Evolutionary conservation across 345 rosid genomes (phyloP).

Genomic region (Salix udensis): DNA sequence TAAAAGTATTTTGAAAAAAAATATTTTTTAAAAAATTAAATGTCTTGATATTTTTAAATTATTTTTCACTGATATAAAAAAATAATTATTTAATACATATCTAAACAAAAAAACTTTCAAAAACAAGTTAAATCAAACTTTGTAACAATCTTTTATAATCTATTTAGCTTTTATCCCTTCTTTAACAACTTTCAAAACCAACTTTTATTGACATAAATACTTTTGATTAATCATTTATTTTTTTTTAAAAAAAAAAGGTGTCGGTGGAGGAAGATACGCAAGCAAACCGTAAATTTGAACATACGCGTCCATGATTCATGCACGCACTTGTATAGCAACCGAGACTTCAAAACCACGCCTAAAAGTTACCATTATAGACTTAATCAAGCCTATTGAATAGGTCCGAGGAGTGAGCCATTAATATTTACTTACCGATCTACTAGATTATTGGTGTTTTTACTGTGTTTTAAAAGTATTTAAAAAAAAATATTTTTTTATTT

Average conservation of each 20-base stretch:
- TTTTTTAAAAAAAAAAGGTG: background rate
- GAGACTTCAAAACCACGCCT: background rate
- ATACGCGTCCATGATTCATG: background rate
- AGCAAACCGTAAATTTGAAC: background rate
- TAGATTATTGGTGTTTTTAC: no score
- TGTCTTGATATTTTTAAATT: no score
- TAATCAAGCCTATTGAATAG: background rate
- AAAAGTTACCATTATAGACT: background rate
- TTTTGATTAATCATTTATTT: background rate
- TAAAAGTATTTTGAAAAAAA: no score
- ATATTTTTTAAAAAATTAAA: no score
- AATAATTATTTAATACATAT: no score
- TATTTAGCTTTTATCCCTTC: background rate
- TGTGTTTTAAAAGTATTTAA: no score
- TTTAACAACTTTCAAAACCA: no score
- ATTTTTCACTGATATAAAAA: no score
- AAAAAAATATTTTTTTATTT: accelerated
- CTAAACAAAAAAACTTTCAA: no score
- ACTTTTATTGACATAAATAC: background rate
- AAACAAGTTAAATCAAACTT: no score
- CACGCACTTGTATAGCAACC: background rate
- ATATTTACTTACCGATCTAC: no score
- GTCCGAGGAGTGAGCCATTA: background rate
- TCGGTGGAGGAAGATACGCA: background rate
- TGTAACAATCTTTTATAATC: no score